phyloP scores from a whole-genome alignment of 345 rosid genomes.

The Anastatica hierochuntica region DNA sequence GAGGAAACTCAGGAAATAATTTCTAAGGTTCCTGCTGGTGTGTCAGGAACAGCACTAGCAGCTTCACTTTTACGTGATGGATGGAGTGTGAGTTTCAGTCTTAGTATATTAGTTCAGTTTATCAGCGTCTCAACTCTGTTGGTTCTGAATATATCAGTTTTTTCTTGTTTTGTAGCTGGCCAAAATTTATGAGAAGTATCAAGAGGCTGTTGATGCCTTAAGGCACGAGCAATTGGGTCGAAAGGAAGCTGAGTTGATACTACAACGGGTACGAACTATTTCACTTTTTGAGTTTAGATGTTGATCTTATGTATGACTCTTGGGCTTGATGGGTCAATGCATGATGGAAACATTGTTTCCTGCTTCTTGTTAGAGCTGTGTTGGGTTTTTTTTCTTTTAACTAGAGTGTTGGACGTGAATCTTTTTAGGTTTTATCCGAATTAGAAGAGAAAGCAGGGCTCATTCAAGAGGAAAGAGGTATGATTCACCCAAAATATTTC shows the following conservation, averaged over 20 bases:
- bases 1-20: constrained; percentile 42
- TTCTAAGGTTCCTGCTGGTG: constrained; percentile 76
- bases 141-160: background rate
- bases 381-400: background rate
- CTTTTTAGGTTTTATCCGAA: constrained; percentile 69
- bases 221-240: constrained; percentile 95
- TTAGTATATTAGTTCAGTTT: constrained; percentile 3
- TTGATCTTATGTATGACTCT: background rate
- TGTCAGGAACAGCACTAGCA: constrained; percentile 92
- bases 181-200: constrained; percentile 89
- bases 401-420: background rate
- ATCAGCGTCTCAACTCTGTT: constrained; percentile 6
- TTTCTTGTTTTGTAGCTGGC: constrained; percentile 42
- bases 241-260: constrained; percentile 75
- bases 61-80: constrained; percentile 97
- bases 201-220: constrained; percentile 94
- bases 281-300: constrained; percentile 4
- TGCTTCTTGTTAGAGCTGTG: constrained; percentile 1
- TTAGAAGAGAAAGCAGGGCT: constrained; percentile 85
- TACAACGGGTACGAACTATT: constrained; percentile 61
- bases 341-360: constrained; percentile 4
- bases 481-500: background rate
- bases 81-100: constrained; percentile 75
- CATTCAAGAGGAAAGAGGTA: constrained; percentile 94
- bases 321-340: constrained; percentile 1